phyloP scores from a whole-genome alignment of 805 yeast species.

The Starmerella asiatica region DNA sequence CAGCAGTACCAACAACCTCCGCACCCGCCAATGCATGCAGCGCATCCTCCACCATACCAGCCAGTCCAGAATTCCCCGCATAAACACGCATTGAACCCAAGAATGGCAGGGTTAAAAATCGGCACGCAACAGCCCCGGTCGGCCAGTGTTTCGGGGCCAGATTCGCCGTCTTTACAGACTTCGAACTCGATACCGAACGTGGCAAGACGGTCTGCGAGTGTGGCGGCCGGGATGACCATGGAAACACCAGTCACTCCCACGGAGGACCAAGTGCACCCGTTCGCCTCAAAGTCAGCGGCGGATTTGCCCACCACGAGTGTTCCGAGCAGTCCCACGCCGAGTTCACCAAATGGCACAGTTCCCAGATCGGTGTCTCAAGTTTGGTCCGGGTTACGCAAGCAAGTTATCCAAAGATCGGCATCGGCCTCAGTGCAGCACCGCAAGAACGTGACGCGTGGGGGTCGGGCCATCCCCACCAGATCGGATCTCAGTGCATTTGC shows the following conservation, averaged over 20 bases:
- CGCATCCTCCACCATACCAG: not conserved
- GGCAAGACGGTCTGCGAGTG: not conserved
- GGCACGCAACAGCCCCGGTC: too few relatives aligned
- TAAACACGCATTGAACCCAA: too few relatives aligned
- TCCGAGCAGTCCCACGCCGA: not conserved
- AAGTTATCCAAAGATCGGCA: constrained; percentile 19
- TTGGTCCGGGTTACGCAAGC: constrained; percentile 19
- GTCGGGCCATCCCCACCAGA: constrained; percentile 22
- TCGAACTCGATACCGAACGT: constrained; percentile 10
- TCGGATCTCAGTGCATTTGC: constrained; percentile 18
- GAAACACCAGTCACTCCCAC: not conserved
- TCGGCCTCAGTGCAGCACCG: constrained; percentile 10
- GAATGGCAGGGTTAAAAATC: too few relatives aligned
- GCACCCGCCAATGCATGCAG: not conserved
- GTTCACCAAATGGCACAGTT: constrained; percentile 2
- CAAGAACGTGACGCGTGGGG: constrained; percentile 19
- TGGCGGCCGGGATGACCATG: not conserved
- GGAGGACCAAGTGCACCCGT: not conserved
- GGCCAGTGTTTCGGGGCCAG: constrained; percentile 2
- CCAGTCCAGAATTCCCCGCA: not conserved
- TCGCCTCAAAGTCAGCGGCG: constrained; percentile 1
- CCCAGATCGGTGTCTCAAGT: constrained; percentile 17
- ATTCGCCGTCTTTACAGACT: not conserved
- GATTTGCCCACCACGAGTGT: not conserved
- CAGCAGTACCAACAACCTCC: not conserved